Evolutionary conservation across 2,329 filamentous ascomycete species (phyloP).

Genomic region (Pseudocercospora vitis): DNA sequence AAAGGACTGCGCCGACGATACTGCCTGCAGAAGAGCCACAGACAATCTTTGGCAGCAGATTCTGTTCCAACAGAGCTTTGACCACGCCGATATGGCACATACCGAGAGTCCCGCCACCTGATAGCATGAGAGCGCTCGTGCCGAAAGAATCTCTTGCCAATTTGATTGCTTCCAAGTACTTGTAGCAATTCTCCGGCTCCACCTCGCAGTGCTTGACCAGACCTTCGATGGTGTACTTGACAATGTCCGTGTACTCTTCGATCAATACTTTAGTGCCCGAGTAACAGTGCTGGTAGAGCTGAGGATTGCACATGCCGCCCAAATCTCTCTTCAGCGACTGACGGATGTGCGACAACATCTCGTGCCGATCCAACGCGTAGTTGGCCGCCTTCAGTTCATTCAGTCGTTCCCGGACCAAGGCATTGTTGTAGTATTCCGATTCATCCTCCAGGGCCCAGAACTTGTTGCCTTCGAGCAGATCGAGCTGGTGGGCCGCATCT

Average conservation of each 20-base stretch:
- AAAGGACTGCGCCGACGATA: slow-evolving; percentile 29
- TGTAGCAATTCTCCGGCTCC: slow-evolving; percentile 14
- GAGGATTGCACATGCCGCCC: slow-evolving; percentile 27
- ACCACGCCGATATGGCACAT: slow-evolving; percentile 31
- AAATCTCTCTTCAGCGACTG: slow-evolving; percentile 26
- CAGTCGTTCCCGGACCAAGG: slow-evolving; percentile 21
- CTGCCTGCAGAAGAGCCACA: slow-evolving; percentile 30
- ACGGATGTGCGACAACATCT: slow-evolving; percentile 25
- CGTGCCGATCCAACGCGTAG: slow-evolving; percentile 21
- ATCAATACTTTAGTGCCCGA: slow-evolving; percentile 28
- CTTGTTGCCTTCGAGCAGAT: slow-evolving; percentile 26
- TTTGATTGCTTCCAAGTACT: slow-evolving; percentile 24
- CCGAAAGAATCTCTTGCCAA: slow-evolving; percentile 25
- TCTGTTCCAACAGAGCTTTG: slow-evolving; percentile 23
- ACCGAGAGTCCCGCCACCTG: slow-evolving; percentile 28
- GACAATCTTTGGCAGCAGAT: slow-evolving; percentile 25
- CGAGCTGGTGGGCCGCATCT: slow-evolving; percentile 19
- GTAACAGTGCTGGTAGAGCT: slow-evolving; percentile 25
- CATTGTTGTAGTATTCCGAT: slow-evolving; percentile 23
- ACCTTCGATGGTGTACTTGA: slow-evolving; percentile 29
- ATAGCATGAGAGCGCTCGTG: slow-evolving; percentile 29
- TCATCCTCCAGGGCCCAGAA: slow-evolving; percentile 26
- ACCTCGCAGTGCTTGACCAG: slow-evolving; percentile 24
- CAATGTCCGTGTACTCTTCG: slow-evolving; percentile 28
- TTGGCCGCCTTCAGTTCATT: slow-evolving; percentile 24